phyloP scores from a whole-genome alignment of 2,329 filamentous ascomycete species.

The Clonostachys rhizophaga region DNA sequence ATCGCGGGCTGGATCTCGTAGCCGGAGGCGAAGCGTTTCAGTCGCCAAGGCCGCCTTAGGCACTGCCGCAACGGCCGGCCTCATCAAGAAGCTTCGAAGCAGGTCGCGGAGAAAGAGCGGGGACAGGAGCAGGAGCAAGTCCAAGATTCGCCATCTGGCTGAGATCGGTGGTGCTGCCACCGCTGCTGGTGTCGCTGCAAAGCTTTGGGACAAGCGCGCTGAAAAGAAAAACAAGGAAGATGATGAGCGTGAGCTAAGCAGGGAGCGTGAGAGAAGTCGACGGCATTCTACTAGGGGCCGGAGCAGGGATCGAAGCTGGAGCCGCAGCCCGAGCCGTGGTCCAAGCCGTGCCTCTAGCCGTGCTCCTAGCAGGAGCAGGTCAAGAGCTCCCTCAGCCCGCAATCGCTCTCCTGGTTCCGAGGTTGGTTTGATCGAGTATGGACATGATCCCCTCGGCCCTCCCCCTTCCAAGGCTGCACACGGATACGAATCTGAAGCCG shows the following conservation, averaged over 20 bases:
- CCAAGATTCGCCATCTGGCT: slow-evolving; percentile 46
- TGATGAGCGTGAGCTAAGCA: slow-evolving; percentile 9
- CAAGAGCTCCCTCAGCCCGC: slow-evolving; percentile 43
- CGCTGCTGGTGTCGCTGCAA: slow-evolving; percentile 55
- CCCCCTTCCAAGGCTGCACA: slow-evolving; percentile 21
- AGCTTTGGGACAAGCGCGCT: slow-evolving; percentile 55
- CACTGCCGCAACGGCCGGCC: slow-evolving; percentile 51
- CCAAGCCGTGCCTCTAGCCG: not conserved
- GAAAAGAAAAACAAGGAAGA: slow-evolving; percentile 44
- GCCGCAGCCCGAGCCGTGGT: slow-evolving; percentile 16
- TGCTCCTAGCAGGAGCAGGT: slow-evolving; percentile 28
- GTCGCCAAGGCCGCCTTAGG: slow-evolving; percentile 54
- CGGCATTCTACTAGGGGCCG: not conserved
- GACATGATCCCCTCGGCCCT: slow-evolving; percentile 48
- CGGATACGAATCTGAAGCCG: slow-evolving; percentile 43
- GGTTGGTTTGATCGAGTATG: slow-evolving; percentile 66
- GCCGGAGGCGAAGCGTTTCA: slow-evolving; percentile 40
- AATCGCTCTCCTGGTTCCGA: slow-evolving; percentile 57
- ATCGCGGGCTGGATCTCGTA: slow-evolving; percentile 38
- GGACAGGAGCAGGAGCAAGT: slow-evolving; percentile 33
- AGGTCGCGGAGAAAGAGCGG: slow-evolving; percentile 35
- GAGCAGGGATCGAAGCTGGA: slow-evolving; percentile 7
- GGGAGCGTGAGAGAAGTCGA: not conserved
- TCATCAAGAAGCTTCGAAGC: slow-evolving; percentile 52
- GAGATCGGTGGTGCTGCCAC: slow-evolving; percentile 57